Percentiles rank a stretch among this genome's conserved stretches.
Conservation (phyloP, 306 rosid genomes). For the Sphenostylis stenocarpa region DNA sequence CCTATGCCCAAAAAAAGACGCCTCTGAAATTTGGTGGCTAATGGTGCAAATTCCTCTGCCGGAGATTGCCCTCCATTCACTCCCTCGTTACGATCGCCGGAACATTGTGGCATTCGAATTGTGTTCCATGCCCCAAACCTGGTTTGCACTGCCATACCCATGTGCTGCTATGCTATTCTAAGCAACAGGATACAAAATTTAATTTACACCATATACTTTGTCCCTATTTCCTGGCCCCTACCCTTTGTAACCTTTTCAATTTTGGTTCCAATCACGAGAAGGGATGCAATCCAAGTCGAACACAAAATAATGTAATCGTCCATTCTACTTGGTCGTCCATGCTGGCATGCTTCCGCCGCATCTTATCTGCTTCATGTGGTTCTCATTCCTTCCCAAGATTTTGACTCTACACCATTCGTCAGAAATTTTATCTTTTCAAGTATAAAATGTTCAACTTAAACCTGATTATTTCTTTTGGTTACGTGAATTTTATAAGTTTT, state of each 20-base stretch:
- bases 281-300: background rate
- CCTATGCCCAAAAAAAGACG: constrained; percentile 67
- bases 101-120: constrained; percentile 35
- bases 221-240: background rate
- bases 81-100: background rate
- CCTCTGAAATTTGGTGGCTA: constrained; percentile 58
- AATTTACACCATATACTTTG: background rate
- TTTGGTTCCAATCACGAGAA: background rate
- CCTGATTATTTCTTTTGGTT: no score
- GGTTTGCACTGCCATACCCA: constrained; percentile 42
- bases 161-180: background rate
- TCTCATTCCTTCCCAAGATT: constrained; percentile 25
- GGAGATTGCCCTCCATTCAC: constrained; percentile 31
- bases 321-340: constrained; percentile 17
- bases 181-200: background rate
- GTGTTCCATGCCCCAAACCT: constrained; percentile 40
- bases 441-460: no score
- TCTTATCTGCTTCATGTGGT: constrained; percentile 41
- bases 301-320: background rate
- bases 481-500: no score
- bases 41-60: constrained; percentile 56
- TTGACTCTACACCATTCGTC: no score
- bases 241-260: background rate
- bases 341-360: background rate
- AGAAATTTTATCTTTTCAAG: no score